Evolutionary conservation across 139 green algal genomes (phyloP), one percentile per base, ranked within the genome.

Genomic region (Diplosphaera chodatii): DNA sequence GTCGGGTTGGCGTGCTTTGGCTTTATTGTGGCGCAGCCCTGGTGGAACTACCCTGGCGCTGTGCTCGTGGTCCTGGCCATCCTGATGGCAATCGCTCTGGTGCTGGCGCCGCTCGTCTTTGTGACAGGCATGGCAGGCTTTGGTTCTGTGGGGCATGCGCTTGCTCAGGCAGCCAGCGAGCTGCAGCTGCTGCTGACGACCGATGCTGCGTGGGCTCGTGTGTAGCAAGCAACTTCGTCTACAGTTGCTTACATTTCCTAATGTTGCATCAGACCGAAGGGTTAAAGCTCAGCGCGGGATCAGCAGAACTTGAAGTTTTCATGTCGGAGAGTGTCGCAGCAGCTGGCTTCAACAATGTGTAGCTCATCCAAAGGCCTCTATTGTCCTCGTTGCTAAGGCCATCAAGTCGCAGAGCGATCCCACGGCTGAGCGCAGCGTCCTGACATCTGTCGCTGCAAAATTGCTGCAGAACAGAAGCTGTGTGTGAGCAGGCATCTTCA

Each of bases 331-430:
- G 13, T 25, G 48, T 59, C 37, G 37, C 13, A n/a, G n/a, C n/a
- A n/a, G n/a, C 37, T 48, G 13, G 8, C 8, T 13, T 13, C 8
- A 13, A 48, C 10, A 8, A 13, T 48, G 10, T 48, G 37, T 8
- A 8, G 13, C 37, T 48, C 48, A 59, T 0, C 71, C 70, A 78
- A 85, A 85, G 0, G 69, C 65, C 32, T 84, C 74, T 18, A 82
- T 59, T 25, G 73, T 79, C 23, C 70, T 37, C 4, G 63, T 72
- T 25, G 80, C 80, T 16, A 85, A 63, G 0, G 25, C 48, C 10
- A 84, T 37, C 6, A 83, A 34, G 25, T 85, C 78, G 37, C 69
- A 81, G 23, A 84, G 83, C n/a, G 80, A 75, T n/a, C 78, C 70
- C 29, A 81, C 79, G 2, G 80, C 80, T 37, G 74, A 74, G 2